phyloP scores from a whole-genome alignment of 805 yeast species.

The Clavispora phyllophila region DNA sequence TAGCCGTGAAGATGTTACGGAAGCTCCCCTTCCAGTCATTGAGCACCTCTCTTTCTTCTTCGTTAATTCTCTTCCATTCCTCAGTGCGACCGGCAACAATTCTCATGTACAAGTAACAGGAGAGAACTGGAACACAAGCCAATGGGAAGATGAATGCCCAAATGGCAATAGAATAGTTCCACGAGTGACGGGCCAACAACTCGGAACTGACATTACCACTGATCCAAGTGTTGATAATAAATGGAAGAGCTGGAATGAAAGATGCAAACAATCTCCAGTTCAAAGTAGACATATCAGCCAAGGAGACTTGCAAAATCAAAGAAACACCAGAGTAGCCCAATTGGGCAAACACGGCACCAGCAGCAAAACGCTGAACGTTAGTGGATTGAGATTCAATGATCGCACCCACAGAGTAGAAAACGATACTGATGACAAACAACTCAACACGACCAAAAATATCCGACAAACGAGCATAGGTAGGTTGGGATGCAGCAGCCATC shows the following conservation, averaged over 20 bases:
- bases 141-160: conserved; percentile 76
- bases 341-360: conserved; percentile 50
- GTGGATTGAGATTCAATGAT: conserved; percentile 58
- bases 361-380: conserved; percentile 55
- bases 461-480: conserved; percentile 57
- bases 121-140: conserved; percentile 53
- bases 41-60: conserved; percentile 32
- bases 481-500: conserved; percentile 63
- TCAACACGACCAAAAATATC: conserved; percentile 65
- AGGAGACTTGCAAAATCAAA: conserved; percentile 49
- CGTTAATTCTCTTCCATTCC: conserved; percentile 42
- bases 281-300: conserved; percentile 63
- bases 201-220: conserved; percentile 51
- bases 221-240: conserved; percentile 75
- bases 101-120: conserved; percentile 52
- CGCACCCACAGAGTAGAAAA: conserved; percentile 60
- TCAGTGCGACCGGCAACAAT: conserved; percentile 46
- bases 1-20: conserved; percentile 4
- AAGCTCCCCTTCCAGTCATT: conserved; percentile 1
- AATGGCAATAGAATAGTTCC: conserved; percentile 65
- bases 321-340: conserved; percentile 60
- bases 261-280: conserved; percentile 67
- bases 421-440: conserved; percentile 41
- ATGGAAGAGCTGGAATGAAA: conserved; percentile 66
- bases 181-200: conserved; percentile 48